Evolutionary conservation across 2,329 filamentous ascomycete species (phyloP).

Genomic region (Verticillium nubilum): DNA sequence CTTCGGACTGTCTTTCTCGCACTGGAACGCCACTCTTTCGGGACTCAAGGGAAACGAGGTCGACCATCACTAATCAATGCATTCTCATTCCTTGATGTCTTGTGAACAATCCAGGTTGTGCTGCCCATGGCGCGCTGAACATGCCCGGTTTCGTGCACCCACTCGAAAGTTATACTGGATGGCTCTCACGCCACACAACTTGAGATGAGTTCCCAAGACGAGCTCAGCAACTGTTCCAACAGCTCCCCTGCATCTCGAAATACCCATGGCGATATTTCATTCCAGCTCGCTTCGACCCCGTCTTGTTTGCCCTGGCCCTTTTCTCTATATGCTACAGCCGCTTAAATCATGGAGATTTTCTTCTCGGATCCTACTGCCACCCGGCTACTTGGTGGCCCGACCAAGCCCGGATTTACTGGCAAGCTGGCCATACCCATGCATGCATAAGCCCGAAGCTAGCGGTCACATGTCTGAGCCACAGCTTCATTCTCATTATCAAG

Average conservation of each 20-base stretch:
- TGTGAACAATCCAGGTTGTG: background rate
- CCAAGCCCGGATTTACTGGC: background rate
- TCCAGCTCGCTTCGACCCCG: background rate
- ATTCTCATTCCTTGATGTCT: background rate
- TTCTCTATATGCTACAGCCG: background rate
- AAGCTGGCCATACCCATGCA: background rate
- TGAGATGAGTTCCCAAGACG: background rate
- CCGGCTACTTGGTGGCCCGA: background rate
- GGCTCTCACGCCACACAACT: background rate
- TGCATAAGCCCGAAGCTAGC: background rate
- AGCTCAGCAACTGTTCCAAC: background rate
- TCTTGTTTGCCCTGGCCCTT: background rate
- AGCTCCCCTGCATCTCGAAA: background rate
- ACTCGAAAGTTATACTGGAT: background rate
- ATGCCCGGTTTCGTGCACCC: background rate
- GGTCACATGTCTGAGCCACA: background rate
- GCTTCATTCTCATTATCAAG: background rate
- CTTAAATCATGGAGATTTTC: background rate
- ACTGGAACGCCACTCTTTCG: background rate
- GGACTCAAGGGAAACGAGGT: background rate
- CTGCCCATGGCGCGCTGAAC: background rate
- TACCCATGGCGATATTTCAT: background rate
- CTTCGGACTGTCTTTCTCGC: background rate
- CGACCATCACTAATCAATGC: background rate
- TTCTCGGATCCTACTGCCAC: background rate